A percentile compares a stretch with the other conserved stretches of the same genome.
Evolutionary conservation across 805 yeast species (phyloP).

Genomic region (Zygosaccharomyces lentus): DNA sequence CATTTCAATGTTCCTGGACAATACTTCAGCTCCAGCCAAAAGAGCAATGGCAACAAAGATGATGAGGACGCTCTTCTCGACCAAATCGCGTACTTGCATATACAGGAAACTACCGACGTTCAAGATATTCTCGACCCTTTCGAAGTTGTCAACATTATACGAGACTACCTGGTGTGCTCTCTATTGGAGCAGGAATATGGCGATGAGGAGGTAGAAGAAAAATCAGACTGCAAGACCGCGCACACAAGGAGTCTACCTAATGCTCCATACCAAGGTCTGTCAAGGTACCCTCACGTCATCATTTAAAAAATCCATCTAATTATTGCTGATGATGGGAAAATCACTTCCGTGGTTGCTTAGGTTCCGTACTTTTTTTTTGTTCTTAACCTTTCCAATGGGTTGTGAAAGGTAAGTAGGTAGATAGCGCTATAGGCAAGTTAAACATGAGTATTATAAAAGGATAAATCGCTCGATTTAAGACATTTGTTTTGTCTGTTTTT

Average conservation of each 20-base stretch:
- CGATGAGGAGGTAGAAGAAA: background rate
- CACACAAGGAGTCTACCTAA: background rate
- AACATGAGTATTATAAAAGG: too few relatives aligned
- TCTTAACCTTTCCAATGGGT: background rate
- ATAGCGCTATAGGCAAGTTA: background rate
- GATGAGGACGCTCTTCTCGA: background rate
- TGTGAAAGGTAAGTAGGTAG: background rate
- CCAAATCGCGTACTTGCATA: background rate
- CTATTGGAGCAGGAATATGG: conserved; percentile 28
- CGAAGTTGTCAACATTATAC: conserved; percentile 24
- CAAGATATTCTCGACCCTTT: conserved; percentile 17
- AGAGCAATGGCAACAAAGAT: conserved; percentile 10
- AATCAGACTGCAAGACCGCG: background rate
- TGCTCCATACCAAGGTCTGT: background rate
- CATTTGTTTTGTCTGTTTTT: too few relatives aligned
- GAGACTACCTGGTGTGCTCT: conserved; percentile 30
- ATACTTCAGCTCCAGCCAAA: conserved; percentile 22
- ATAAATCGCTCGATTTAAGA: too few relatives aligned
- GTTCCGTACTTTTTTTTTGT: background rate
- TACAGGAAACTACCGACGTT: background rate
- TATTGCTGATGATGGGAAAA: background rate
- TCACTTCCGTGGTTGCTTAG: background rate
- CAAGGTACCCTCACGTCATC: conserved; percentile 14
- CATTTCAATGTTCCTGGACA: conserved; percentile 11
- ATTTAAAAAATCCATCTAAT: conserved; percentile 1